Evolutionary conservation across 495 filamentous ascomycete species (phyloP).

Genomic region (Tuber umbilicatum): DNA sequence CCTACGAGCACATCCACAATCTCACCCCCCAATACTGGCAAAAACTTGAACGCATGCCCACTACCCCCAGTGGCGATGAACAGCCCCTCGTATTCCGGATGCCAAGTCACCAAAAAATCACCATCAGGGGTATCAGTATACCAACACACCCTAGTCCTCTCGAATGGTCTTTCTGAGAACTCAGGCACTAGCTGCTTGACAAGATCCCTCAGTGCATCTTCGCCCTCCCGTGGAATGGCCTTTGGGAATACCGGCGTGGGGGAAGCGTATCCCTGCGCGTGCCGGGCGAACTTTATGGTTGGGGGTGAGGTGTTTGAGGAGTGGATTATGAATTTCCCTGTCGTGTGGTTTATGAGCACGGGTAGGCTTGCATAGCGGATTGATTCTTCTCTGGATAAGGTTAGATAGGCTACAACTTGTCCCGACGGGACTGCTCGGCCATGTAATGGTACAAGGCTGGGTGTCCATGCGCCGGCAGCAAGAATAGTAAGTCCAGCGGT

Average conservation of each 20-base stretch:
- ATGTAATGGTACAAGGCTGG: conserved; percentile 66
- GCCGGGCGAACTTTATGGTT: conserved; percentile 73
- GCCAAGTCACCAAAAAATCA: conserved; percentile 74
- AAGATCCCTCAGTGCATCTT: conserved; percentile 55
- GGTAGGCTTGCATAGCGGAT: conserved; percentile 57
- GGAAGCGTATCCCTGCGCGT: conserved; percentile 65
- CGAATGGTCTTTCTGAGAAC: conserved; percentile 59
- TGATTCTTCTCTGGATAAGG: conserved; percentile 63
- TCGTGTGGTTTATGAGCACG: conserved; percentile 69
- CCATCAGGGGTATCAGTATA: conserved; percentile 76
- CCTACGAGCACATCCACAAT: conserved; percentile 61
- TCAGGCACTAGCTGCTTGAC: conserved; percentile 58
- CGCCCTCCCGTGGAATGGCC: conserved; percentile 51
- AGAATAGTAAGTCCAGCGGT: conserved; percentile 68
- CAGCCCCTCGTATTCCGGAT: conserved; percentile 59
- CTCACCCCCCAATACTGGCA: conserved; percentile 75
- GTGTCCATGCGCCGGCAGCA: conserved; percentile 81
- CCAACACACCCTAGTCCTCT: conserved; percentile 73
- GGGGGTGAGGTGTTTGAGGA: conserved; percentile 50
- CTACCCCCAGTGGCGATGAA: conserved; percentile 80
- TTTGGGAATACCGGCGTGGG: conserved; percentile 38
- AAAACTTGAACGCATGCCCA: conserved; percentile 84
- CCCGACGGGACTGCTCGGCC: conserved; percentile 70
- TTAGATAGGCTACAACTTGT: conserved; percentile 71
- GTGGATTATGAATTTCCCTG: conserved; percentile 58